Evolutionary conservation across 1,139 yeast genomes (phyloP).

Genomic region (Torulaspora pretoriensis): DNA sequence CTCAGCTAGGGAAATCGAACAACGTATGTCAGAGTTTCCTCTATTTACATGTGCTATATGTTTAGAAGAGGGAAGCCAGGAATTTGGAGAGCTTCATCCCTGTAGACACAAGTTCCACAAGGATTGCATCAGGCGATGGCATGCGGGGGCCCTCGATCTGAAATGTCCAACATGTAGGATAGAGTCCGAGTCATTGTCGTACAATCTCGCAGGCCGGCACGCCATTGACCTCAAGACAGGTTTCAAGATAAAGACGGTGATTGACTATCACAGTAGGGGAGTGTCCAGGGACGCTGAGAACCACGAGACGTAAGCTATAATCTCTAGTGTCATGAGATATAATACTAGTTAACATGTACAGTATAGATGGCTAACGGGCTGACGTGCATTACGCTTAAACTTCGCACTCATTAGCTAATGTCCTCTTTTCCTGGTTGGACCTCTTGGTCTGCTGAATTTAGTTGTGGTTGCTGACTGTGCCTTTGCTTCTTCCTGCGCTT

Average conservation of each 20-base stretch:
- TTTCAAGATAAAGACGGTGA: conserved; percentile 14
- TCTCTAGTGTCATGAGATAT: too few relatives aligned
- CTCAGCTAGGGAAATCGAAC: not conserved
- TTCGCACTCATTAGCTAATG: not conserved
- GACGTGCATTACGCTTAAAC: not conserved
- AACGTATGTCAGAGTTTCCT: conserved; percentile 2
- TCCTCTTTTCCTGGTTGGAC: conserved; percentile 41
- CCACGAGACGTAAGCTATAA: too few relatives aligned
- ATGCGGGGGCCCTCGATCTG: conserved; percentile 23
- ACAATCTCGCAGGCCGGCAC: conserved; percentile 5
- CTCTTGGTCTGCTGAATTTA: conserved; percentile 52
- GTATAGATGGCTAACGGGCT: too few relatives aligned
- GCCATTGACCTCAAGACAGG: conserved; percentile 17
- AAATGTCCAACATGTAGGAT: conserved; percentile 33
- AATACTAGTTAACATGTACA: too few relatives aligned
- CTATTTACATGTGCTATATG: conserved; percentile 26
- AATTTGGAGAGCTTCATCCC: conserved; percentile 23
- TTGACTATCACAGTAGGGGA: conserved; percentile 10
- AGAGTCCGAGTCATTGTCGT: conserved; percentile 16
- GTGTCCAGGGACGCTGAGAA: conserved; percentile 2
- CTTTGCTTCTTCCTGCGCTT: conserved; percentile 20
- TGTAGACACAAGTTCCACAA: conserved; percentile 32
- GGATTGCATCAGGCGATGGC: conserved; percentile 34
- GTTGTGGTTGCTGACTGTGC: conserved; percentile 22
- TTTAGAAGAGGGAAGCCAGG: conserved; percentile 21